Evolutionary conservation across 306 rosid species (phyloP).

Genomic region (Quercus alba): DNA sequence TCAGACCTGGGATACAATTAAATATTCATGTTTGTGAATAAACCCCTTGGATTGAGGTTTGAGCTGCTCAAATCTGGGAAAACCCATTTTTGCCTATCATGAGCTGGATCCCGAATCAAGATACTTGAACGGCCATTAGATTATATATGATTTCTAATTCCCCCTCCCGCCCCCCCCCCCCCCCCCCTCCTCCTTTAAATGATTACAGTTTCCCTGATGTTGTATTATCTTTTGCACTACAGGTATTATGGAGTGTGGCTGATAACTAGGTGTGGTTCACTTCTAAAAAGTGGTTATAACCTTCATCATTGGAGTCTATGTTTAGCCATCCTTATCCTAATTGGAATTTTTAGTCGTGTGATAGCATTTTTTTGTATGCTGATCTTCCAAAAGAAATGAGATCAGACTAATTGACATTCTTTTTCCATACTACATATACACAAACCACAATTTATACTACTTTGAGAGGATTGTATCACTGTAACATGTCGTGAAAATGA

Average conservation of each 20-base stretch:
- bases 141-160: background rate
- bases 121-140: background rate
- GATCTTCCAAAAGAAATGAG: conserved; percentile 65
- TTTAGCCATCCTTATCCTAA: conserved; percentile 50
- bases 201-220: background rate
- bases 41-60: no score
- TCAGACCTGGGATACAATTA: no score
- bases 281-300: conserved; percentile 57
- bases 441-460: no score
- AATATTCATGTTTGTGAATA: no score
- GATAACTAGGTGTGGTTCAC: conserved; percentile 75
- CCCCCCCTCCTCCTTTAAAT: no score
- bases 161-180: no score
- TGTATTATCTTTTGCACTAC: conserved; percentile 11
- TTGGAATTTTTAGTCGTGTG: conserved; percentile 55
- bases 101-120: no score
- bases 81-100: no score
- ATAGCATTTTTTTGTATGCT: conserved; percentile 68
- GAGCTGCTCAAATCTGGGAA: no score
- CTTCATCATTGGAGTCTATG: conserved; percentile 84
- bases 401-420: background rate
- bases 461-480: no score
- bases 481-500: no score
- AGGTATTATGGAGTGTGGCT: conserved; percentile 97
- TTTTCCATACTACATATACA: no score